Base-by-base conservation (phyloP, 2,329 filamentous ascomycete species). In the Trichoderma atroviride region DNA sequence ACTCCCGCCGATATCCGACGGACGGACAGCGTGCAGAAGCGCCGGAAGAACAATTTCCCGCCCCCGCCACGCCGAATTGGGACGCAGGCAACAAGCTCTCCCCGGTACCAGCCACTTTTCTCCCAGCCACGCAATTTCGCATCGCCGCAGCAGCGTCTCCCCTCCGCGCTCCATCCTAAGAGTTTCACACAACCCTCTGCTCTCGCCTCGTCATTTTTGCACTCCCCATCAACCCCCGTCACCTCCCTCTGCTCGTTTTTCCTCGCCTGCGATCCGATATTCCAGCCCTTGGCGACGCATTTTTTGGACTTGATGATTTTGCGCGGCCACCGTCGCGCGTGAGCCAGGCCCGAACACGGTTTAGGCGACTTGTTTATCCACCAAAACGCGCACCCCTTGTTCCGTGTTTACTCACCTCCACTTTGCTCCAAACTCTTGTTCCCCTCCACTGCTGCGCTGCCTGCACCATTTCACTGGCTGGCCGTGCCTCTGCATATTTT, bases 61-160 rank as follows among this genome's bases (percentile, higher is more conserved):
- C 10, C 13, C 33, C 27, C 35, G 10, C 50, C 11, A 56, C 16
- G 61, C 61, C 61, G 50, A 65, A 63, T 64, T 29, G 31, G 67
- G 59, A 63, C 22, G 27, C 40, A 59, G 29, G 19, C 19, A 27
- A 29, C 63, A 57, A 22, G 55, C 22, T 29, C 52, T 14, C 2
- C 6, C 5, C 24, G 13, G 37, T 59, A 69, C 58, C 59, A 70
- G 69, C 57, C 60, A 69, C 40, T 61, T 43, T 43, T 50, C 68
- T 75, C 78, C 79, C 79, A 81, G 79, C 79, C 79, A 81, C 79
- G 76, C 76, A 76, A 76, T 81, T 81, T 76, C 50, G 63, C 78
- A 76, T 43, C 35, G 74, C 71, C 64, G 74, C 72, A 77, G 70
- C 72, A 73, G 71, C 19, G 56, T 71, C 73, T 71, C 71, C 74